Conservation (phyloP, 768 basidiomycete genomes). For the Podaxis pistillaris region DNA sequence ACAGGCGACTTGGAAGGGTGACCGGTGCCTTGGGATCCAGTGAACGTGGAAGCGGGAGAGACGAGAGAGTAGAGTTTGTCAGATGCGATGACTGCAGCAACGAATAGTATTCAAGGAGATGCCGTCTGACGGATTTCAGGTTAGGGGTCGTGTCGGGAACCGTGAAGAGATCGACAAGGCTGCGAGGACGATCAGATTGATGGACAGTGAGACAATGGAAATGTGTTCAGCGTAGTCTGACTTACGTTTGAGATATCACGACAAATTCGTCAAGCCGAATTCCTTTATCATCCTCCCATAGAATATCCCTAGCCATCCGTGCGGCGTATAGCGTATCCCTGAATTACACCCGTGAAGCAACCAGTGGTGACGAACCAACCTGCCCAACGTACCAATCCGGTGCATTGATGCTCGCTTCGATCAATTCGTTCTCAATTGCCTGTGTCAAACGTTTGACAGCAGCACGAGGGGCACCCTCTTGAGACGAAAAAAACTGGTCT, state of each 20-base stretch:
- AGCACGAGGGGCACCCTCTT: conserved; percentile 65
- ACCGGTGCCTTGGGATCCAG: conserved; percentile 78
- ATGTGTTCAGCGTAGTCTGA: conserved; percentile 17
- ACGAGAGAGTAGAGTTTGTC: conserved; percentile 81
- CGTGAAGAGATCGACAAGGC: conserved; percentile 86
- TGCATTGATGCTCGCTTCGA: conserved; percentile 83
- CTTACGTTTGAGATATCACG: conserved; percentile 87
- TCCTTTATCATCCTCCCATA: conserved; percentile 83
- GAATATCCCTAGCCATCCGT: conserved; percentile 87
- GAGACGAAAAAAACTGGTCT: conserved; percentile 70
- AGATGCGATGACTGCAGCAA: conserved; percentile 79
- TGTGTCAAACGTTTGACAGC: conserved; percentile 88
- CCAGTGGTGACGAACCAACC: background rate
- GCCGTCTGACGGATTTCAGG: conserved; percentile 58
- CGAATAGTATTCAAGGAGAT: conserved; percentile 86
- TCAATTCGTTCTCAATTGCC: conserved; percentile 65
- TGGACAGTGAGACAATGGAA: conserved; percentile 10
- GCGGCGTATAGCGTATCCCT: conserved; percentile 92
- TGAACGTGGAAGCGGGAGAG: conserved; percentile 79
- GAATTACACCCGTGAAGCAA: conserved; percentile 2
- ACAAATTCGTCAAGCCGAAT: conserved; percentile 84
- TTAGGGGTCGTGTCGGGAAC: conserved; percentile 60
- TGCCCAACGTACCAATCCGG: conserved; percentile 77
- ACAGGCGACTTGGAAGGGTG: conserved; percentile 79
- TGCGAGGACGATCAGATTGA: conserved; percentile 28